These are phyloP conservation scores for Puccinia polysora DNA, from an alignment of 1,284 basidiomycete genomes.

Conservation along the genomic window DNA sequence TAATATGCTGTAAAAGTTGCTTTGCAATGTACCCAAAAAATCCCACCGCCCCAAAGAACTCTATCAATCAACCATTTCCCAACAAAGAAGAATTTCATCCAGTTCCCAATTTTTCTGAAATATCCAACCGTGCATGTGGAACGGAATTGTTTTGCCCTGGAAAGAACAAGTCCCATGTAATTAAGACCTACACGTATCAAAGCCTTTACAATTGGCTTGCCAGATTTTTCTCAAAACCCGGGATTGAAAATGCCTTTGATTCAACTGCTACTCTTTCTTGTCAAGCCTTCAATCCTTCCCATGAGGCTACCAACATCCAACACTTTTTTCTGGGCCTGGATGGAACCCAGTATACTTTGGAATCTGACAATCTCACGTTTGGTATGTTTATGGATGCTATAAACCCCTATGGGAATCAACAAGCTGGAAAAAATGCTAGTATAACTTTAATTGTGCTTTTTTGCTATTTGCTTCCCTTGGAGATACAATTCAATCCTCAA, in stretches of 20 bases:
- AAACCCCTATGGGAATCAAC: not conserved
- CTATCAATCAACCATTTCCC: not conserved
- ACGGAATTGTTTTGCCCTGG: not conserved
- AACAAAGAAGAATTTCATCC: no score
- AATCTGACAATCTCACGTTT: not conserved
- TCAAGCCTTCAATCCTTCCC: not conserved
- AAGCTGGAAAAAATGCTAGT: not conserved
- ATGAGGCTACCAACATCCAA: not conserved
- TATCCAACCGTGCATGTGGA: not conserved
- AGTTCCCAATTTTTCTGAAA: not conserved
- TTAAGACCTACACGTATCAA: not conserved
- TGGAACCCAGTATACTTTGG: not conserved
- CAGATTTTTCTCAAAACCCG: not conserved
- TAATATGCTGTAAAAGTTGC: not conserved
- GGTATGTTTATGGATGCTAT: slow-evolving; percentile 1
- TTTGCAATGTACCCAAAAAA: slow-evolving; percentile 2
- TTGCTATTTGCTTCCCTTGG: slow-evolving; percentile 46
- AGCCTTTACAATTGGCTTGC: not conserved
- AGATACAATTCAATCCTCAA: slow-evolving; percentile 51
- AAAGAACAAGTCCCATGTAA: not conserved
- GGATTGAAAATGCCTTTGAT: not conserved
- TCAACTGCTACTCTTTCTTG: not conserved
- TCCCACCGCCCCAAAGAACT: not conserved
- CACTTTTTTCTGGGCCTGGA: slow-evolving; percentile 1
- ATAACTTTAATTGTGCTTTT: slow-evolving; percentile 1